phyloP scores from a whole-genome alignment of 495 filamentous ascomycete species.

The Zalerion maritima region DNA sequence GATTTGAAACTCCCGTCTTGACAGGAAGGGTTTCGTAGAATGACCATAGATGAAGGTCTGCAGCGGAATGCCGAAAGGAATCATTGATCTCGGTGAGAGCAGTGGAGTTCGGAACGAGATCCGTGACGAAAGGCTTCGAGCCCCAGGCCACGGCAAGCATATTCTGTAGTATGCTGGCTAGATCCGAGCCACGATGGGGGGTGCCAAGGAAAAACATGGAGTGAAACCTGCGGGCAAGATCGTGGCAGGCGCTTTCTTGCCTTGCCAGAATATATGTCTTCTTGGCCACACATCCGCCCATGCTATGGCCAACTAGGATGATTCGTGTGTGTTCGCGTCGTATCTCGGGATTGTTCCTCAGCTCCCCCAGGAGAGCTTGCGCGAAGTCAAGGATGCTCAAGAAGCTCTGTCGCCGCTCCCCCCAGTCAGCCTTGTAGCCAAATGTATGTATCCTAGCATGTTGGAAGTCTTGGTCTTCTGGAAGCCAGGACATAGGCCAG shows the following conservation, averaged over 20 bases:
- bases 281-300: slow-evolving; percentile 42
- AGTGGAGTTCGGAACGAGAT: slow-evolving; percentile 11
- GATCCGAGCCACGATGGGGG: slow-evolving; percentile 35
- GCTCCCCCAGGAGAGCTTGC: slow-evolving; percentile 22
- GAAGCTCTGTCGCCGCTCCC: slow-evolving; percentile 14
- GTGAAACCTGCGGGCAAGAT: slow-evolving; percentile 20
- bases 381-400: slow-evolving; percentile 31
- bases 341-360: slow-evolving; percentile 20
- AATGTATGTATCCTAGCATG: slow-evolving; percentile 15
- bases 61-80: slow-evolving; percentile 14
- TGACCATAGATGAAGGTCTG: slow-evolving; percentile 12
- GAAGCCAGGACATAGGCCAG: slow-evolving; percentile 19
- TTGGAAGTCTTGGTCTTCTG: slow-evolving; percentile 12
- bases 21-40: slow-evolving; percentile 18
- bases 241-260: slow-evolving; percentile 12
- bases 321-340: slow-evolving; percentile 18
- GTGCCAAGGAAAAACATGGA: slow-evolving; percentile 37
- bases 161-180: slow-evolving; percentile 24
- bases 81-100: slow-evolving; percentile 12
- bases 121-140: slow-evolving; percentile 11
- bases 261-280: slow-evolving; percentile 20
- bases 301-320: slow-evolving; percentile 35
- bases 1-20: slow-evolving; percentile 4
- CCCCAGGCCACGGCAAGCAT: slow-evolving; percentile 15
- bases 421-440: slow-evolving; percentile 18